Conservation (phyloP, 352 stramenopile genomes). For the Phytophthora sp. region DNA sequence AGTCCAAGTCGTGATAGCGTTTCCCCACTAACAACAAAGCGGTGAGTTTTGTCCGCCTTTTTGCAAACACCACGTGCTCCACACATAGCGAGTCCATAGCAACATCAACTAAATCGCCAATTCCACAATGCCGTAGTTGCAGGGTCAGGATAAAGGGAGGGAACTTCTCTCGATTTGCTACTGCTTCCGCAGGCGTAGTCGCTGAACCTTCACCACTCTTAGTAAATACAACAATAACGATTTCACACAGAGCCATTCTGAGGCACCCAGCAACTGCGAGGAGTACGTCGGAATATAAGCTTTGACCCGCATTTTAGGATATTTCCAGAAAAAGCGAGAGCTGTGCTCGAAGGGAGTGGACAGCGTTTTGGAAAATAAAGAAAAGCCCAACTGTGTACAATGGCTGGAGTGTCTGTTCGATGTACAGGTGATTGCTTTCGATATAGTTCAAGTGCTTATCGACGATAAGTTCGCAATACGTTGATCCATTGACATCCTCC, state of each 20-base stretch:
- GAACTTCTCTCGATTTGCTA: background rate
- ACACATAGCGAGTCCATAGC: no score
- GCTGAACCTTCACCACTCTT: background rate
- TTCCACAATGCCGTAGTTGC: no score
- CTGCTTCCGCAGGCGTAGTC: background rate
- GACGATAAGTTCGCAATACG: background rate
- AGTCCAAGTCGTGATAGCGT: no score
- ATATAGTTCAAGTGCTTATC: background rate
- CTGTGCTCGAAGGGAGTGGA: background rate
- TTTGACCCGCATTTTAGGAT: background rate
- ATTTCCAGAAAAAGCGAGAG: background rate
- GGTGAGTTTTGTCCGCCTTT: no score
- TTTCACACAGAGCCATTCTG: background rate
- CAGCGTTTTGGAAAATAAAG: slow-evolving; percentile 1
- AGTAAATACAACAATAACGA: background rate
- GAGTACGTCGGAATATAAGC: background rate
- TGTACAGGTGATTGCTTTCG: slow-evolving; percentile 1
- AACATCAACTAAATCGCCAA: no score
- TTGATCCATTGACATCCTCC: background rate
- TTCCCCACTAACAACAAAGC: no score
- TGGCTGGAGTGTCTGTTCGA: background rate
- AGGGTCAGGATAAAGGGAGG: background rate
- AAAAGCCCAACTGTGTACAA: background rate
- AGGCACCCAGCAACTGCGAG: background rate
- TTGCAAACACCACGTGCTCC: no score